phyloP scores from a whole-genome alignment of 1,139 yeast genomes.

The Suhomyces bolitotheri region DNA sequence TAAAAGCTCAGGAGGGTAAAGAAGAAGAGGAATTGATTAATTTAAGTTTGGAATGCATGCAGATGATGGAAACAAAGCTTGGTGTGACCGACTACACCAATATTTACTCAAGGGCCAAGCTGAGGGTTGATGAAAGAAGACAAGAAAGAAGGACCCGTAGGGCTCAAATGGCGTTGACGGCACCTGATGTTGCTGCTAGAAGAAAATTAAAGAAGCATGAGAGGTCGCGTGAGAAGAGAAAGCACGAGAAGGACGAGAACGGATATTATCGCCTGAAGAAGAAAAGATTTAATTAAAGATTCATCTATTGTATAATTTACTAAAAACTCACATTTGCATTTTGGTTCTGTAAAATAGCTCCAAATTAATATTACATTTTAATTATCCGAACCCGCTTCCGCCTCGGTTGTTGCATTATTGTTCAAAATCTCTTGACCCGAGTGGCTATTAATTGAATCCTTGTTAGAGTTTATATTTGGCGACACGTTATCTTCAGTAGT shows the following conservation, averaged over 20 bases:
- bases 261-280: conserved; percentile 72
- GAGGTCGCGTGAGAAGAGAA: conserved; percentile 74
- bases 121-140: conserved; percentile 59
- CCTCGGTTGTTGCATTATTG: too few species aligned
- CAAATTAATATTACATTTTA: too few species aligned
- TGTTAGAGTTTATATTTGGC: too few species aligned
- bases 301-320: too few species aligned
- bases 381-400: too few species aligned
- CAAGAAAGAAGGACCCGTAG: conserved; percentile 74
- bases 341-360: too few species aligned
- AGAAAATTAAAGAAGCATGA: conserved; percentile 76
- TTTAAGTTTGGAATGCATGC: conserved; percentile 67
- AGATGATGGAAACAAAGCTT: conserved; percentile 64
- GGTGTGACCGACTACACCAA: conserved; percentile 75
- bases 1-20: conserved; percentile 36
- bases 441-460: too few species aligned
- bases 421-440: too few species aligned
- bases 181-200: conserved; percentile 80
- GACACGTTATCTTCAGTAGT: too few species aligned
- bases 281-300: conserved; percentile 37
- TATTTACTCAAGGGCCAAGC: conserved; percentile 64
- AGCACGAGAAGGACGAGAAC: conserved; percentile 69
- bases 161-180: conserved; percentile 72
- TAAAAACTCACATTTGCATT: too few species aligned
- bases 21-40: conserved; percentile 55